Conservation (phyloP, 176 grass and related monocot genomes). For the Cenchrus purpureus region DNA sequence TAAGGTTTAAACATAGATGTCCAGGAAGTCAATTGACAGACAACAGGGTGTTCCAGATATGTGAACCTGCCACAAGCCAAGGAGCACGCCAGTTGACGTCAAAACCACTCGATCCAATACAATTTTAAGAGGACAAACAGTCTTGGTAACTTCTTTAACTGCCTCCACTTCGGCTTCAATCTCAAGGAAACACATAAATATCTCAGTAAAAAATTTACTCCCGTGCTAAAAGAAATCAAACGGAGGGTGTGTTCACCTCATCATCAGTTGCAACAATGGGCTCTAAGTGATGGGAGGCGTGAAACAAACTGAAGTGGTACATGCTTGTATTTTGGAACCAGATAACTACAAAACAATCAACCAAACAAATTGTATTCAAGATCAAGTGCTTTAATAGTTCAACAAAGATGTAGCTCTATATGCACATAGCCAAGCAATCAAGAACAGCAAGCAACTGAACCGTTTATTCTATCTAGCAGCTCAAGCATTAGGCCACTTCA, state of each 20-base stretch:
- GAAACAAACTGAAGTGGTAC: constrained; percentile 99
- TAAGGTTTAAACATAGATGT: constrained; percentile 2
- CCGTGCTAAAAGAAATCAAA: not conserved
- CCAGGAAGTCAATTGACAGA: constrained; percentile 11
- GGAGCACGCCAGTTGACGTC: constrained; percentile 96
- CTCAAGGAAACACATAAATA: constrained; percentile 64
- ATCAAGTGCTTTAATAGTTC: not conserved
- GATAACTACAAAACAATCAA: constrained; percentile 57
- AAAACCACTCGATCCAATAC: constrained; percentile 86
- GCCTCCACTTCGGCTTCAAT: constrained; percentile 79
- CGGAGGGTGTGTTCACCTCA: constrained; percentile 54
- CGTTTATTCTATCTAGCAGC: not conserved
- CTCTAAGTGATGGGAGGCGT: constrained; percentile 85
- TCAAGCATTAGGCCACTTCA: not conserved
- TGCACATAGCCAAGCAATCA: constrained; percentile 5
- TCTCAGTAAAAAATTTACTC: constrained; percentile 38
- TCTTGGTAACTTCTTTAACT: constrained; percentile 59
- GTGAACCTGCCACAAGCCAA: constrained; percentile 95
- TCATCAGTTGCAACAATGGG: constrained; percentile 65
- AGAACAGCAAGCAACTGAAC: not conserved
- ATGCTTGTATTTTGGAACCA: constrained; percentile 97
- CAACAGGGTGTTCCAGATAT: constrained; percentile 31
- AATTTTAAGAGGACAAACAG: constrained; percentile 78
- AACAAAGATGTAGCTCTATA: not conserved
- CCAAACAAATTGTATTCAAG: not conserved